Evolutionary conservation across 129 eudicot genomes (phyloP).

Genomic region (Tanacetum coccineum): DNA sequence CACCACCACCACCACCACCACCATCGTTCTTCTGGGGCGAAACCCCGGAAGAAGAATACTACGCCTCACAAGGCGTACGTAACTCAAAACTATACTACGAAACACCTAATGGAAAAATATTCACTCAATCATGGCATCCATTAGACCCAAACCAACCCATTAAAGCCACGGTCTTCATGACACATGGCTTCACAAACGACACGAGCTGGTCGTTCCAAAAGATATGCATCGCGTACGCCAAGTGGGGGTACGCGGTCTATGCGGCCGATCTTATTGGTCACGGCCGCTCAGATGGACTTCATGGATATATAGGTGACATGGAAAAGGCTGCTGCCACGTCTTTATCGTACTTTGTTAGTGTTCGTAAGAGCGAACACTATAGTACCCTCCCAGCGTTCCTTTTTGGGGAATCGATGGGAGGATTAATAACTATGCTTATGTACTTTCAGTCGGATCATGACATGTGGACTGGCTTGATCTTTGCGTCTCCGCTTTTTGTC

Average conservation of each 20-base stretch:
- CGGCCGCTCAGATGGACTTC: constrained; percentile 51
- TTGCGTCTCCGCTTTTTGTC: constrained; percentile 62
- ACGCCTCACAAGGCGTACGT: constrained; percentile 61
- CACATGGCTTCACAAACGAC: not conserved
- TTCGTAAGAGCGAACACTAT: constrained; percentile 52
- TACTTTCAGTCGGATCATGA: constrained; percentile 62
- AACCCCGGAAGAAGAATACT: constrained; percentile 67
- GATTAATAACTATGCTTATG: constrained; percentile 54
- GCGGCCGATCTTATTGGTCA: constrained; percentile 72
- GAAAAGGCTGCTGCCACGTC: constrained; percentile 46
- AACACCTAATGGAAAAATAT: constrained; percentile 4
- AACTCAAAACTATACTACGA: not conserved
- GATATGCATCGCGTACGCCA: not conserved
- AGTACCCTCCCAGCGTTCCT: constrained; percentile 54
- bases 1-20: constrained; percentile 36
- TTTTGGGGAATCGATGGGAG: constrained; percentile 69
- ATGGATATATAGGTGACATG: constrained; percentile 42
- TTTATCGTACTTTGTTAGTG: constrained; percentile 42
- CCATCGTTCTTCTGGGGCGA: constrained; percentile 85
- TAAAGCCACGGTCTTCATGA: constrained; percentile 37
- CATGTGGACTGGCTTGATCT: constrained; percentile 60
- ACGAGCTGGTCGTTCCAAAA: constrained; percentile 1
- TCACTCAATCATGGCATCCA: constrained; percentile 8
- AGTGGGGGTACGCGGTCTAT: constrained; percentile 48
- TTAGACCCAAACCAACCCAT: constrained; percentile 29